Base-by-base conservation (phyloP, 768 basidiomycete species). In the Cystofilobasidium macerans region DNA sequence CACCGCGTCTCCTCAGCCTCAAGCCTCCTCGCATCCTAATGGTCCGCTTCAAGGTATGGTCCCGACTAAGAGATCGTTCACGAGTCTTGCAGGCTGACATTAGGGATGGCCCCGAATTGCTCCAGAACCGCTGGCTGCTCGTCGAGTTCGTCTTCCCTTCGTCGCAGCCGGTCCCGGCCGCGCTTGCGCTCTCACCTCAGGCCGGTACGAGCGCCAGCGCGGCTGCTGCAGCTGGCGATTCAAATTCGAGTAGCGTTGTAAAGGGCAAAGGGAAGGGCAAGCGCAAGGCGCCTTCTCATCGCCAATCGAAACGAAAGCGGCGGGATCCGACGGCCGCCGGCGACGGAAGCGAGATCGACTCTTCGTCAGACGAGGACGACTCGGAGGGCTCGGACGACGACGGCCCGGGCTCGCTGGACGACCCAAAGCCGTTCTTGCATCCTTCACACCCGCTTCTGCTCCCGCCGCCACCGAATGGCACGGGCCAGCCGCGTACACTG, bases 101-200 rank as follows among this genome's bases (percentile, higher is more conserved):
- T 32, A 24, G 16, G 43, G 43, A 28, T 56, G 57, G 51, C 24
- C 12, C 18, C 56, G 57, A 36, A 36, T n/a, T 42, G 62, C n/a
- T n/a, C n/a, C 51, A 90, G 89, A 92, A 91, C 74, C 83, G 90
- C 42, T 91, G 89, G 87, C 76, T 93, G 14, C 83, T 94, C 36
- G 84, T 91, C 62, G 89, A 94, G 75, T 85, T 93, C 72, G 81
- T 92, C 42, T 74, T 82, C 12, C 74, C 77, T 26, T 65, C 70
- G 9, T 67, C 65, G 51, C 65, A 67, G 43, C 51, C 65, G n/a
- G 59, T 61, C 58, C 53, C 65, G 35, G 58, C 58, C 36, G 43
- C 67, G n/a, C 66, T 71, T 61, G 54, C 54, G 42, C 43, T 40
- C 6, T 12, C 24, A 11, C 28, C 43, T 64, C 28, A 51, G 20